Conservation (phyloP, 768 basidiomycete species). For the Candolleomyces aberdarensis region DNA sequence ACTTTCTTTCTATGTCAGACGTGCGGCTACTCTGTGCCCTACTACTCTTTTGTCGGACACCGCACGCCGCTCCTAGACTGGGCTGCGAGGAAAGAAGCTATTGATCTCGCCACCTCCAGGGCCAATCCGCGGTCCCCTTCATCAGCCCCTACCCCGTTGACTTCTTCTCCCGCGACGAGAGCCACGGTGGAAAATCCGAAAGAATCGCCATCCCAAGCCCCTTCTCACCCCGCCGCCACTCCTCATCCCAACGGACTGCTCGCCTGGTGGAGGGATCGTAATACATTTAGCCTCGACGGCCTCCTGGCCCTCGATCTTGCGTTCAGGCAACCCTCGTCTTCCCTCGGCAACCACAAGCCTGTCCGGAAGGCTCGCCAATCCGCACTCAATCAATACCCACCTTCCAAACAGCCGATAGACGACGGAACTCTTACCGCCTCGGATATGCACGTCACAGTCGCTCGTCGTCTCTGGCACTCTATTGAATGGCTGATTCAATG, state of each 20-base stretch:
- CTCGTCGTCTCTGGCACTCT: not conserved
- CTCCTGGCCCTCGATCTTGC: constrained; percentile 44
- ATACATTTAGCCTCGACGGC: constrained; percentile 53
- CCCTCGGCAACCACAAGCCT: constrained; percentile 2
- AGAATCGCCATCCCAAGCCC: not conserved
- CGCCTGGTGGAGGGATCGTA: constrained; percentile 52
- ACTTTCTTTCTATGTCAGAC: constrained; percentile 36
- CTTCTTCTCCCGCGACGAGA: not conserved
- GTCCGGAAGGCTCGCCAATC: constrained; percentile 4
- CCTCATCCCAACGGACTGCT: constrained; percentile 44
- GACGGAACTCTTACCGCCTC: not conserved
- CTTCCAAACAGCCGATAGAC: not conserved
- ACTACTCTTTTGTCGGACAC: constrained; percentile 53
- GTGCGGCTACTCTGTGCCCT: constrained; percentile 64
- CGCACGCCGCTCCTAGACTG: constrained; percentile 50
- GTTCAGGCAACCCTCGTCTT: not conserved
- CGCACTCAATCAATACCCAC: not conserved
- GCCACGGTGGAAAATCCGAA: not conserved
- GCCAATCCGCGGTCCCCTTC: constrained; percentile 4
- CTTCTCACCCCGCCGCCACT: not conserved
- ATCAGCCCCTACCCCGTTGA: constrained; percentile 7
- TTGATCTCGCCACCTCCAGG: constrained; percentile 15
- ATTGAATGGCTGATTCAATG: not conserved
- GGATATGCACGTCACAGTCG: not conserved
- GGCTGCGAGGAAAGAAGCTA: constrained; percentile 47